These are phyloP conservation scores for Phyllosticta paracitricarpa DNA, from an alignment of 2,329 filamentous ascomycete genomes.

Conservation along the genomic window DNA sequence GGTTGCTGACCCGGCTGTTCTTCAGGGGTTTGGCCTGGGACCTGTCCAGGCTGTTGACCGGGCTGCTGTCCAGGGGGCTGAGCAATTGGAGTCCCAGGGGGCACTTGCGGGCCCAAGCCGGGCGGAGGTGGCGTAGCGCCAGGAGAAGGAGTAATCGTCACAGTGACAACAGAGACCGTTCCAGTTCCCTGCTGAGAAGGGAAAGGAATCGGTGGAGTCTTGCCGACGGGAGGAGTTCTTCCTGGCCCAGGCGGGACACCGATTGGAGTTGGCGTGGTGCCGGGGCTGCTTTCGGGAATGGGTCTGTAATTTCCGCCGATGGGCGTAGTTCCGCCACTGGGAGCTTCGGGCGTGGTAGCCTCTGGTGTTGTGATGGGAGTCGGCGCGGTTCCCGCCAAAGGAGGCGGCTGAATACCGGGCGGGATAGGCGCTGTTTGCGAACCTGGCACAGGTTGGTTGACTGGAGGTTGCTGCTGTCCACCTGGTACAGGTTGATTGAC, in stretches of 20 bases:
- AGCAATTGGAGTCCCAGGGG: neutral
- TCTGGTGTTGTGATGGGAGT: neutral
- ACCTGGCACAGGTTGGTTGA: neutral
- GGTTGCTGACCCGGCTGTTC: neutral
- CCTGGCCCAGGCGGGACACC: neutral
- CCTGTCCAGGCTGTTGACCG: neutral
- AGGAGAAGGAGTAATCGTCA: neutral
- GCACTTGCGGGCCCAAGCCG: neutral
- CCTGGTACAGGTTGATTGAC: neutral
- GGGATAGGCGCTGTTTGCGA: neutral
- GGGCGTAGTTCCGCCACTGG: neutral
- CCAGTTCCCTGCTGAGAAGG: neutral
- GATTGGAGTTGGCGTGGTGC: neutral
- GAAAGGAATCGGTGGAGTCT: neutral
- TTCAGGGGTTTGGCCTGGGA: neutral
- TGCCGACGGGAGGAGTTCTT: neutral
- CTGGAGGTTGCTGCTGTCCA: neutral
- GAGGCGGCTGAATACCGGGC: neutral
- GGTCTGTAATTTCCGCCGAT: neutral
- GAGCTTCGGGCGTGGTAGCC: neutral
- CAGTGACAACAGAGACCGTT: neutral
- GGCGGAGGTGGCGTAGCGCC: neutral
- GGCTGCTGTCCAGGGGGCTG: neutral
- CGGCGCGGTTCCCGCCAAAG: neutral
- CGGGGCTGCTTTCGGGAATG: neutral